Evolutionary conservation across 208 protist species (phyloP), one percentile per base, ranked within the genome.

Genomic region (Acanthamoeba polyphaga): DNA sequence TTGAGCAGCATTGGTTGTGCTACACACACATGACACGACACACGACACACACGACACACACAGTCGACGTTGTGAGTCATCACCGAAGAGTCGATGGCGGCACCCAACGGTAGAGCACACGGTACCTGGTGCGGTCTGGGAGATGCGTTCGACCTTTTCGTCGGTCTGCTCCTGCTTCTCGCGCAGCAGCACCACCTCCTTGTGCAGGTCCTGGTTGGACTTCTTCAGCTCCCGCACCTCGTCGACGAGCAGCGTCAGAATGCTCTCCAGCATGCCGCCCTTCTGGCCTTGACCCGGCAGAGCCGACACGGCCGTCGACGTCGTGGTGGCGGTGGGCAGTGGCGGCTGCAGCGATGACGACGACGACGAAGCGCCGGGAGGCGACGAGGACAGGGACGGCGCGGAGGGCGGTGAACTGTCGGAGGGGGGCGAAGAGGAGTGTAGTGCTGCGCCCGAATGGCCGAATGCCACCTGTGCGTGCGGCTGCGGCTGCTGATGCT

Each of bases 111-210:
- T 22, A 13, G 29, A 24, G 22, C 17, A 15, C 29, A 13, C 34
- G 34, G 34, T 82, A 82, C 74, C 13, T 27, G 78, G 6, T 22
- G 53, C 29, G n/a, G 46, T 15, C 51, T 88, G 80, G 51, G 51
- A 13, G 27, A 88, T 55, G 53, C 80, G 80, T 10, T 88, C 80
- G 13, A 88, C 80, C 34, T 88, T 88, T n/a, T 58, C 43, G 29
- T 88, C 80, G 51, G 80, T 88, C 51, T 88, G 51, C 80, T 88
- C 32, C 51, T 88, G 80, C 80, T 88, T 88, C 51, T 88, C 80
- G 24, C 80, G 80, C 27, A 88, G 80, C 49, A 66, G 80, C 13
- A 55, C n/a, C 22, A 88, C 80, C 34, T 88, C 80, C n/a, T 88
- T 64, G 46, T 88, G 80, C 2, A 88, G 80, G n/a, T 55, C 80